phyloP scores from a whole-genome alignment of 805 yeast species.

The Candida xiaguanensis region DNA sequence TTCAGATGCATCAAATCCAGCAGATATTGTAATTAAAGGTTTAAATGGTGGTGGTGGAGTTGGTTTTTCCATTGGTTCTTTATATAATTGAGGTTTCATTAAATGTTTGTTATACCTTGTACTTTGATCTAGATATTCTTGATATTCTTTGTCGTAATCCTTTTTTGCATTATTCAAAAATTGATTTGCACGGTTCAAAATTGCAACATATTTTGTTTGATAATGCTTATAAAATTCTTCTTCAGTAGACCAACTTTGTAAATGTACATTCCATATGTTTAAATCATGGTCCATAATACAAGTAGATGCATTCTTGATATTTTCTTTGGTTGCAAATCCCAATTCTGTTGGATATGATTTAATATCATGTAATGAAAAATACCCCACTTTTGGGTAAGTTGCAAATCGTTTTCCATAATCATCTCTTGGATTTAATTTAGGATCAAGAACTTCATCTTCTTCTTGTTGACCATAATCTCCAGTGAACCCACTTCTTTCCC shows the following conservation, averaged over 20 bases:
- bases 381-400: conserved; percentile 63
- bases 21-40: conserved; percentile 66
- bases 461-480: conserved; percentile 48
- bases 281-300: conserved; percentile 76
- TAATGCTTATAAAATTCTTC: conserved; percentile 66
- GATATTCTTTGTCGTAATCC: conserved; percentile 37
- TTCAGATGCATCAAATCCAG: conserved; percentile 88
- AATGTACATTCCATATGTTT: conserved; percentile 80
- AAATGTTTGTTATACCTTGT: conserved; percentile 29
- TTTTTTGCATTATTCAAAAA: conserved; percentile 50
- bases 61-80: conserved; percentile 26
- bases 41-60: conserved; percentile 36
- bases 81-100: conserved; percentile 27
- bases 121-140: conserved; percentile 21
- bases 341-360: conserved; percentile 82
- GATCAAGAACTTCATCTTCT: conserved; percentile 35
- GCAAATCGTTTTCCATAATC: conserved; percentile 47
- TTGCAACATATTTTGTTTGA: conserved; percentile 53
- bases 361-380: conserved; percentile 80
- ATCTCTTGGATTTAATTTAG: conserved; percentile 34
- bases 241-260: conserved; percentile 59
- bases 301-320: conserved; percentile 71
- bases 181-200: conserved; percentile 65
- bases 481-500: conserved; percentile 66
- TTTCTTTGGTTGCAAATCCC: conserved; percentile 70